Evolutionary conservation across 495 filamentous ascomycete species (phyloP).

Genomic region (Aspergillus biplanus): DNA sequence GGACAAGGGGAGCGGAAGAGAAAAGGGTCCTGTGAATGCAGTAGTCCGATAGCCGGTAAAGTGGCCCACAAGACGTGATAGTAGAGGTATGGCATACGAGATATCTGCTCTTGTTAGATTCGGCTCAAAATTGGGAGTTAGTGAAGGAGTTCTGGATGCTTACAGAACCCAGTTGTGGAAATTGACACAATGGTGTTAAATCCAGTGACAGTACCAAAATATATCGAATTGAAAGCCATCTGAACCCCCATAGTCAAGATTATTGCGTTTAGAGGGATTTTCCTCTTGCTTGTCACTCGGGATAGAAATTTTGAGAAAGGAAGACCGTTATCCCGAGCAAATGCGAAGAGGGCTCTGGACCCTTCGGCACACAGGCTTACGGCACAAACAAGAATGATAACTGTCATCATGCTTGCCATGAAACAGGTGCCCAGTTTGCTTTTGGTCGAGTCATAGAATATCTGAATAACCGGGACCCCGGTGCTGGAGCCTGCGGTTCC

Average conservation of each 20-base stretch:
- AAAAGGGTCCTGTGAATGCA: conserved; percentile 42
- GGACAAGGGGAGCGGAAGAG: conserved; percentile 38
- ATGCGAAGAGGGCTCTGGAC: conserved; percentile 51
- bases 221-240: conserved; percentile 56
- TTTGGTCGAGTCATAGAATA: conserved; percentile 53
- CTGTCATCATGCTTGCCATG: conserved; percentile 45
- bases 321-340: conserved; percentile 53
- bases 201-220: conserved; percentile 57
- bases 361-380: conserved; percentile 50
- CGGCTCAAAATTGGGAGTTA: not conserved
- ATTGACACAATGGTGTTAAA: conserved; percentile 60
- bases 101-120: conserved; percentile 10
- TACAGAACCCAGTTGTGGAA: conserved; percentile 58
- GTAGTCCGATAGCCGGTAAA: conserved; percentile 15
- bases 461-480: conserved; percentile 44
- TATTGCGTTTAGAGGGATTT: conserved; percentile 51
- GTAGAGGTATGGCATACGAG: conserved; percentile 20
- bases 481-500: conserved; percentile 44
- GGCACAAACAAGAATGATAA: conserved; percentile 46
- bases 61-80: conserved; percentile 17
- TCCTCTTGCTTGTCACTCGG: conserved; percentile 40
- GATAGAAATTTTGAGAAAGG: conserved; percentile 49
- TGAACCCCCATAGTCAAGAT: conserved; percentile 47
- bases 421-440: conserved; percentile 48
- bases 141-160: conserved; percentile 12